A percentile compares a stretch with the other conserved stretches of the same genome.
Conservation (phyloP, 2,329 filamentous ascomycete species). For the Mollisia scopiformis region DNA sequence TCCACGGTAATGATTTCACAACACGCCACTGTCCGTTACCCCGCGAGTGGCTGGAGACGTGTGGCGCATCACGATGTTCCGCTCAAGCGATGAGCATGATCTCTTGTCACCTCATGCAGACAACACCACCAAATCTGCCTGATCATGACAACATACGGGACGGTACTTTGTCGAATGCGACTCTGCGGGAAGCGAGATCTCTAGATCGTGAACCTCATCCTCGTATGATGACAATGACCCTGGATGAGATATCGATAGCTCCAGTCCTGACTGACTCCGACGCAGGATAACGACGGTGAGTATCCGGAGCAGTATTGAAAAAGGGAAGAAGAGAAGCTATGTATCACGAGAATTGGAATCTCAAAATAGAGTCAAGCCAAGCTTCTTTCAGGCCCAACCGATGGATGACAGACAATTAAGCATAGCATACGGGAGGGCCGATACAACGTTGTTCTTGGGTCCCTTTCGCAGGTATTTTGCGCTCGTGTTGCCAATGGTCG, state of each 20-base stretch:
- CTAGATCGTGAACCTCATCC: neutral
- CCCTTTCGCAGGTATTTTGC: neutral
- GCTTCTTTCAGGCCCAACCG: neutral
- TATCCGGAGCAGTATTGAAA: neutral
- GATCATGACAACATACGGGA: neutral
- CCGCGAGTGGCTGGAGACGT: conserved; percentile 11
- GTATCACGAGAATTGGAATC: neutral
- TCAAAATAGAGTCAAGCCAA: neutral
- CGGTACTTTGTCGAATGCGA: too few relatives aligned
- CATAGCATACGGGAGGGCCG: neutral
- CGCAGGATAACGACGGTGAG: neutral
- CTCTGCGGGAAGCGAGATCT: neutral
- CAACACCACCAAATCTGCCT: neutral
- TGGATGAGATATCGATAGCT: neutral
- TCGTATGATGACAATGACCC: neutral
- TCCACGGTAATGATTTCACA: neutral
- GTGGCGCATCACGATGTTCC: neutral
- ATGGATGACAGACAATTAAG: neutral
- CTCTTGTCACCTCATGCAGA: neutral
- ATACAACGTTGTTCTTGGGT: neutral
- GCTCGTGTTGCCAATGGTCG: neutral
- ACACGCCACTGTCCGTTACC: conserved; percentile 10
- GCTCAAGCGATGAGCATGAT: neutral
- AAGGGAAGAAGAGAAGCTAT: neutral
- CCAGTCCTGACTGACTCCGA: neutral